Conservation (phyloP, 192 early-diverging fungal genomes). For the Helicostylum pulchrum region DNA sequence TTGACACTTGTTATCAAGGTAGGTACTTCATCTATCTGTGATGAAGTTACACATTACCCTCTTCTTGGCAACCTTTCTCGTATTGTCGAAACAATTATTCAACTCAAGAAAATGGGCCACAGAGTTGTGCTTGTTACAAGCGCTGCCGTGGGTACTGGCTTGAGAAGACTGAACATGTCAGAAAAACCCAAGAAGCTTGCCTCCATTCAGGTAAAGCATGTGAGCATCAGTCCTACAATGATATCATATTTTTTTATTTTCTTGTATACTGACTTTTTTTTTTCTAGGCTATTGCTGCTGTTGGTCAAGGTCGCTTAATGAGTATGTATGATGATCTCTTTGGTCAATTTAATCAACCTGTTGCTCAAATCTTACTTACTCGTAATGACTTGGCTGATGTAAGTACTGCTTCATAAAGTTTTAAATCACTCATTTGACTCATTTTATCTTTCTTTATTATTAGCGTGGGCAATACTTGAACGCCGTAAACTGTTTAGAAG, state of each 20-base stretch:
- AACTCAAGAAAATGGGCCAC: constrained; percentile 74
- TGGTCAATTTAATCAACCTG: constrained; percentile 84
- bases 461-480: constrained; percentile 95
- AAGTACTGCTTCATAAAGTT: constrained; percentile 17
- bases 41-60: constrained; percentile 85
- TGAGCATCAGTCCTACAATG: constrained; percentile 15
- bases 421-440: constrained; percentile 1
- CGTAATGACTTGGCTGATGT: constrained; percentile 90
- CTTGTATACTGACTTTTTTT: not conserved
- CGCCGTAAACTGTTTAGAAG: constrained; percentile 89
- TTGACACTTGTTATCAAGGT: constrained; percentile 88
- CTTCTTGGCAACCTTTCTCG: constrained; percentile 82
- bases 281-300: constrained; percentile 85
- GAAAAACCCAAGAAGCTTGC: constrained; percentile 81
- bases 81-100: constrained; percentile 89
- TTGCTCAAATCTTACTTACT: constrained; percentile 94
- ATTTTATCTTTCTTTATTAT: not conserved
- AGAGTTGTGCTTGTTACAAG: constrained; percentile 86
- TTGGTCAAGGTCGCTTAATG: constrained; percentile 97
- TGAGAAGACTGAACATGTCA: constrained; percentile 71
- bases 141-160: constrained; percentile 90
- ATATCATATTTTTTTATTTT: constrained; percentile 5
- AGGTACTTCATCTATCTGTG: constrained; percentile 95
- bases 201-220: constrained; percentile 50
- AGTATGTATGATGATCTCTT: constrained; percentile 94